Conservation (phyloP, 208 protist genomes). For the Balamuthia mandrillaris region DNA sequence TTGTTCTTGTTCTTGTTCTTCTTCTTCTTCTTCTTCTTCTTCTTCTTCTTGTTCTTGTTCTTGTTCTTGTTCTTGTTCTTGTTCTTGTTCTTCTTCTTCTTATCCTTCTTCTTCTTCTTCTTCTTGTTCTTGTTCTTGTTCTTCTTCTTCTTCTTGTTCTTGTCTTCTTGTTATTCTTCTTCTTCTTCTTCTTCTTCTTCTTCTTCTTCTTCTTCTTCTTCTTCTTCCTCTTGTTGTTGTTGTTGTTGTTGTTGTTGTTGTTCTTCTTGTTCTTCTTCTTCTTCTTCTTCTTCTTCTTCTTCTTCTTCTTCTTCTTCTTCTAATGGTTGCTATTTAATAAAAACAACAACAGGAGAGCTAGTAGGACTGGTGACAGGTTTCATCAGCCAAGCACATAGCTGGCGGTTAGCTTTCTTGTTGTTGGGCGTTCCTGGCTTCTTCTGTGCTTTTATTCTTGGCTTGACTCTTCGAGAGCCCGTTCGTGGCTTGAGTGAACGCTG, state of each 20-base stretch:
- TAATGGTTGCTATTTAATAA: too few relatives aligned
- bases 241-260: too few relatives aligned
- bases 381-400: not conserved
- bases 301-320: too few relatives aligned
- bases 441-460: not conserved
- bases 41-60: not conserved
- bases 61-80: not conserved
- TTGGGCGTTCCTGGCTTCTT: not conserved
- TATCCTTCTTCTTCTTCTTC: not conserved
- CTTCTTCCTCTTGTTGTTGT: too few relatives aligned
- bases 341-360: too few relatives aligned
- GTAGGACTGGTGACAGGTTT: not conserved
- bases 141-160: too few relatives aligned
- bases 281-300: not conserved
- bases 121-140: too few relatives aligned
- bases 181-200: too few relatives aligned
- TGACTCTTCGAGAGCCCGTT: not conserved
- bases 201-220: too few relatives aligned
- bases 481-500: not conserved
- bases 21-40: not conserved
- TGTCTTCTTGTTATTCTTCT: too few relatives aligned
- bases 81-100: not conserved
- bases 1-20: not conserved
- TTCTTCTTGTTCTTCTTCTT: not conserved
- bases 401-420: not conserved